phyloP scores from a whole-genome alignment of 75 land plant species.

The Pinus albicaulis region DNA sequence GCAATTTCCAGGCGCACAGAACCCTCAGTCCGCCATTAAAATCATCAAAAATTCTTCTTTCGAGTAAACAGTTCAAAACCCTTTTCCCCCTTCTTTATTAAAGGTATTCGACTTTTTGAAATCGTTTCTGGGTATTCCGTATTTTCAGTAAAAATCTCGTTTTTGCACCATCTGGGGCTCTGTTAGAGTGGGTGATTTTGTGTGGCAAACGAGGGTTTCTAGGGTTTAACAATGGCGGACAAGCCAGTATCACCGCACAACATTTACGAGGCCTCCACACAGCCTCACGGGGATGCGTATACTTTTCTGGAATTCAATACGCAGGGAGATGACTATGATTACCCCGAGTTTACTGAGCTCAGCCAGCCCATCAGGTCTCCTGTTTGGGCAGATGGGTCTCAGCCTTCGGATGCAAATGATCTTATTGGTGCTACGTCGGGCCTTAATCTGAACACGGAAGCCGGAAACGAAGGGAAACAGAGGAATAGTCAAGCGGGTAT shows the following conservation, averaged over 20 bases:
- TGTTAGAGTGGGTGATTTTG: too few species aligned
- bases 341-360: slow-evolving; percentile 74
- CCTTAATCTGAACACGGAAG: background rate
- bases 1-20: too few species aligned
- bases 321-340: slow-evolving; percentile 91
- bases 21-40: too few species aligned
- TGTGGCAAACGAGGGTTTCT: background rate
- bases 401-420: slow-evolving; percentile 10
- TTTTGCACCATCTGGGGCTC: too few species aligned
- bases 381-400: slow-evolving; percentile 39
- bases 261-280: slow-evolving; percentile 80
- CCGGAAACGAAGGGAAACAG: slow-evolving; percentile 9
- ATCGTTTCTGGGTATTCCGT: too few species aligned
- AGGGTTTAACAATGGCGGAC: slow-evolving; percentile 27
- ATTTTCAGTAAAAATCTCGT: too few species aligned
- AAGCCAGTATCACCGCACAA: slow-evolving; percentile 24
- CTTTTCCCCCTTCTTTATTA: too few species aligned
- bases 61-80: too few species aligned
- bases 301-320: slow-evolving; percentile 98
- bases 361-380: slow-evolving; percentile 60
- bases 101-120: too few species aligned
- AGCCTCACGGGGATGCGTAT: slow-evolving; percentile 88
- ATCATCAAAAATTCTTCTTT: too few species aligned
- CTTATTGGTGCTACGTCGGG: background rate
- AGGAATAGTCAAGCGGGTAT: slow-evolving; percentile 7